A percentile compares a stretch with the other conserved stretches of the same genome.
Conservation (phyloP, 2,329 filamentous ascomycete genomes). For the Botrytis fragariae region DNA sequence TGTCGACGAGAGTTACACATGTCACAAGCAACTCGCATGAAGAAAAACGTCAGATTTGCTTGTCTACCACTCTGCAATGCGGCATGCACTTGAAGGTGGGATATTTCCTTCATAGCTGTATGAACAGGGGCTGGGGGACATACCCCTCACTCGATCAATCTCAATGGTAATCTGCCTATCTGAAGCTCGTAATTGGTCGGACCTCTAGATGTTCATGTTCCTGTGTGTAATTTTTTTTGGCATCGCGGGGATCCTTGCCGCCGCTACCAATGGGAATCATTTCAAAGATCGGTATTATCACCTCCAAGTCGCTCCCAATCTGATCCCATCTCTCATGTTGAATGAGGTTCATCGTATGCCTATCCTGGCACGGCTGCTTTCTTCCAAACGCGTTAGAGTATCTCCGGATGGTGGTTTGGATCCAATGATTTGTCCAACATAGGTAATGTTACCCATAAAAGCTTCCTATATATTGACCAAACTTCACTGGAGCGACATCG, state of each 20-base stretch:
- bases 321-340: neutral
- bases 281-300: neutral
- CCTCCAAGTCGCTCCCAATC: neutral
- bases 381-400: neutral
- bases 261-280: constrained; percentile 1
- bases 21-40: neutral
- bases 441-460: neutral
- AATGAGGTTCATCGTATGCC: neutral
- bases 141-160: constrained; percentile 18
- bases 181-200: constrained; percentile 15
- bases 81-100: constrained; percentile 14
- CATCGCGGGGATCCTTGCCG: constrained; percentile 18
- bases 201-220: constrained; percentile 3
- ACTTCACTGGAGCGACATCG: constrained; percentile 1
- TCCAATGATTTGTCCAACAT: neutral
- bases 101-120: neutral
- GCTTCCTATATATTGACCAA: neutral
- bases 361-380: neutral
- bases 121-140: constrained; percentile 1
- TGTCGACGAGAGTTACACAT: neutral
- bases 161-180: constrained; percentile 19
- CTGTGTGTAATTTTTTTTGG: constrained; percentile 20
- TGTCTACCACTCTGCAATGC: neutral
- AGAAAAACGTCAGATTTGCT: neutral
- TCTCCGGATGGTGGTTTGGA: neutral